phyloP scores from a whole-genome alignment of 805 yeast genomes.

The Candida stauntonica region DNA sequence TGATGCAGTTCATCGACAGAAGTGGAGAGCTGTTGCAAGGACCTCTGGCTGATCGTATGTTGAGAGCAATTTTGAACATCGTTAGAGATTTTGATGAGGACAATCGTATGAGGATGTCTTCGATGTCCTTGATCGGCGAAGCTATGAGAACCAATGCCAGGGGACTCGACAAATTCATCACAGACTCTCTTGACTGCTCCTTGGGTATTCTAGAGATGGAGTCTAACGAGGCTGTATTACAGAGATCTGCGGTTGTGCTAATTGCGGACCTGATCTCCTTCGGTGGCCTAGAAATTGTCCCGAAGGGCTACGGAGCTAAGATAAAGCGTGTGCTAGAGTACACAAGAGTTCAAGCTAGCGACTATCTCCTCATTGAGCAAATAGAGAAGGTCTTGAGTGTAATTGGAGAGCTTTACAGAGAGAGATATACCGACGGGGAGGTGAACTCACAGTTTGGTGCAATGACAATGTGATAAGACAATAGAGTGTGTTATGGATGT shows the following conservation, averaged over 20 bases:
- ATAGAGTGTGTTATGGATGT: too few species aligned
- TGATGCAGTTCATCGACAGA: slow-evolving; percentile 52
- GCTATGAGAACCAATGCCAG: slow-evolving; percentile 55
- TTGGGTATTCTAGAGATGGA: slow-evolving; percentile 70
- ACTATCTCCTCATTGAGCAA: slow-evolving; percentile 57
- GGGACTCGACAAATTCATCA: slow-evolving; percentile 44
- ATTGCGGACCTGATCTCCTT: slow-evolving; percentile 54
- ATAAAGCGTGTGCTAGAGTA: slow-evolving; percentile 41
- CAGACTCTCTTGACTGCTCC: slow-evolving; percentile 68
- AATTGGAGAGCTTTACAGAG: slow-evolving; percentile 24
- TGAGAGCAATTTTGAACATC: slow-evolving; percentile 38
- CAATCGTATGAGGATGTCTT: slow-evolving; percentile 70
- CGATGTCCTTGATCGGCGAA: slow-evolving; percentile 79
- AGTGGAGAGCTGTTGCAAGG: slow-evolving; percentile 48
- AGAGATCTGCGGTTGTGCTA: slow-evolving; percentile 72
- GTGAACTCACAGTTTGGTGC: slow-evolving; percentile 6
- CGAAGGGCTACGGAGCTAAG: slow-evolving; percentile 42
- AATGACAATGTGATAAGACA: slow-evolving; percentile 9
- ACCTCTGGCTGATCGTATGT: slow-evolving; percentile 37
- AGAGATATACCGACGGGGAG: slow-evolving; percentile 4
- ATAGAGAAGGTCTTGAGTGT: slow-evolving; percentile 36
- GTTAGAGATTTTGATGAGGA: slow-evolving; percentile 42
- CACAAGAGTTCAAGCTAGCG: slow-evolving; percentile 44
- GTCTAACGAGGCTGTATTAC: slow-evolving; percentile 42
- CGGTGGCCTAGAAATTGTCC: slow-evolving; percentile 45